Evolutionary conservation across 805 yeast species (phyloP).

Genomic region (Maudiozyma pseudohumilis): DNA sequence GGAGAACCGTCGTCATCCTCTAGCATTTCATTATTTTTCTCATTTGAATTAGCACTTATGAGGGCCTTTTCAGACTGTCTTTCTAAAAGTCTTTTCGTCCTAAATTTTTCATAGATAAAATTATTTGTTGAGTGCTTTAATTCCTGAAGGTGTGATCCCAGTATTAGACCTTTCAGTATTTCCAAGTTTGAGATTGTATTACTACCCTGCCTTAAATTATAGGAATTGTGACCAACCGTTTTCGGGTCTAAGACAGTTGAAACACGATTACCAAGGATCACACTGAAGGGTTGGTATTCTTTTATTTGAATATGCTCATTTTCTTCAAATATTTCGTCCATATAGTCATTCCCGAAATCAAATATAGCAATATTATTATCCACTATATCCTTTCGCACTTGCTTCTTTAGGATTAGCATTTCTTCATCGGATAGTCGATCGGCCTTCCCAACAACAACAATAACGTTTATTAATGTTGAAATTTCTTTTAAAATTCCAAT

Average conservation of each 20-base stretch:
- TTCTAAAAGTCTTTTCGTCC: slow-evolving; percentile 55
- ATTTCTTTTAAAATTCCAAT: slow-evolving; percentile 58
- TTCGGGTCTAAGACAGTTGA: slow-evolving; percentile 14
- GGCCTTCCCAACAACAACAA: slow-evolving; percentile 75
- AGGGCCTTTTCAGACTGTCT: slow-evolving; percentile 16
- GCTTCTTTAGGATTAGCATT: slow-evolving; percentile 40
- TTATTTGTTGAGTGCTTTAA: slow-evolving; percentile 74
- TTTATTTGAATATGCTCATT: slow-evolving; percentile 31
- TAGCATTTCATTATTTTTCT: background rate
- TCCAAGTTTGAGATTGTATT: slow-evolving; percentile 61
- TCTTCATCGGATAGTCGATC: slow-evolving; percentile 69
- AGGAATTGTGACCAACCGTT: slow-evolving; percentile 56
- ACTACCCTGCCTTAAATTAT: slow-evolving; percentile 45
- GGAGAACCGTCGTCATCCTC: background rate
- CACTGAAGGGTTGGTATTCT: slow-evolving; percentile 50
- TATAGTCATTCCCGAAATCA: slow-evolving; percentile 52
- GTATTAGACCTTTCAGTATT: slow-evolving; percentile 56
- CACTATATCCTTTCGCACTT: slow-evolving; percentile 47
- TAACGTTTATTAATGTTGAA: slow-evolving; percentile 65
- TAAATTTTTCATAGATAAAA: slow-evolving; percentile 65
- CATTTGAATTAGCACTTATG: background rate
- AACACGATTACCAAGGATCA: slow-evolving; percentile 44
- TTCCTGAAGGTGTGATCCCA: slow-evolving; percentile 73
- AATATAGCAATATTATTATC: slow-evolving; percentile 53
- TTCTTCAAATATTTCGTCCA: slow-evolving; percentile 19